These are phyloP conservation scores for Trifolium dubium DNA, from an alignment of 306 rosid genomes.

Conservation along the genomic window DNA sequence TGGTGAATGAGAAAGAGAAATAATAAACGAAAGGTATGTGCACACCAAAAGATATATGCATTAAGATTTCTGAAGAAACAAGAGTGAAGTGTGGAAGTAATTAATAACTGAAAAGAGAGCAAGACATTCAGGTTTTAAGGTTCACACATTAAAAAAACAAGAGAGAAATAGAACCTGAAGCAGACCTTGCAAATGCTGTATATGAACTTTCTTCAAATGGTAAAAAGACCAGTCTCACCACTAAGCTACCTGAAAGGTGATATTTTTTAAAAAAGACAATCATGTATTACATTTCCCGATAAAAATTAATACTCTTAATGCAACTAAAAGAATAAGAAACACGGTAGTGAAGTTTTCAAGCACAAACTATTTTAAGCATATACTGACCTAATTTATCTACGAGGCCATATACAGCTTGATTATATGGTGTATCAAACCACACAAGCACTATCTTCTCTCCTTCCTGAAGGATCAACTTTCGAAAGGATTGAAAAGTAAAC, in stretches of 20 bases:
- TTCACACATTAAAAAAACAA: constrained; percentile 40
- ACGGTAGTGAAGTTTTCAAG: constrained; percentile 30
- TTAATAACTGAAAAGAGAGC: neutral
- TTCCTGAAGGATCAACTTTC: constrained; percentile 95
- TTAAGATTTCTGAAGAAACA: neutral
- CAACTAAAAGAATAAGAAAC: constrained; percentile 26
- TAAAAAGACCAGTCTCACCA: constrained; percentile 90
- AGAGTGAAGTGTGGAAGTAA: constrained; percentile 18
- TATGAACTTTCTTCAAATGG: constrained; percentile 97
- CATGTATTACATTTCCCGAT: constrained; percentile 30
- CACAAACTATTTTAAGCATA: constrained; percentile 35
- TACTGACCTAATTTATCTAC: constrained; percentile 85
- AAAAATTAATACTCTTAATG: constrained; percentile 13
- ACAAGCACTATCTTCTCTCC: constrained; percentile 97
- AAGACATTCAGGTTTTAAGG: constrained; percentile 18
- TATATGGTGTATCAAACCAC: constrained; percentile 90
- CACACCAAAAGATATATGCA: constrained; percentile 22
- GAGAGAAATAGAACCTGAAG: constrained; percentile 85
- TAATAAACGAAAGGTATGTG: neutral
- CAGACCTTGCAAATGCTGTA: constrained; percentile 92
- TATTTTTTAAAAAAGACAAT: constrained; percentile 23
- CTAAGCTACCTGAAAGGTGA: constrained; percentile 82
- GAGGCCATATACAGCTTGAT: constrained; percentile 92
- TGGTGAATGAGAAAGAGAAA: constrained; percentile 14
- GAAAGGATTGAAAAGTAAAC: constrained; percentile 82